Evolutionary conservation across 2,329 filamentous ascomycete genomes (phyloP), one percentile per base, ranked within the genome.

Genomic region (Fusarium pilosicola): DNA sequence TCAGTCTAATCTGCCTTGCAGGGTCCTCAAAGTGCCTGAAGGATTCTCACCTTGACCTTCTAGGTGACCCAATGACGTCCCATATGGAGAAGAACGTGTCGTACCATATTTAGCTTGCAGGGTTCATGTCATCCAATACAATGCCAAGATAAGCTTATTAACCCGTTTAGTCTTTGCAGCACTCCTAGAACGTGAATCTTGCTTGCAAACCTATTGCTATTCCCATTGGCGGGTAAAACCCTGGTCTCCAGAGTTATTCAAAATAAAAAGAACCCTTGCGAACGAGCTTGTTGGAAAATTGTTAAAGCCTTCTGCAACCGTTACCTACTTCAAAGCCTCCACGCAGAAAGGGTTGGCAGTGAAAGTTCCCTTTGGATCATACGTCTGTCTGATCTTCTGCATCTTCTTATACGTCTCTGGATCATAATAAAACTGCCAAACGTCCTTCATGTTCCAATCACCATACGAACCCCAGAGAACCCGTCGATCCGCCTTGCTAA

Each of bases 401-500:
- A 84, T 34, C 54, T 68, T 78, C 62, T 79, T 65, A 58, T 83
- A 83, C 70, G 81, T 82, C 6, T 60, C 72, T 13, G 67, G 67
- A 48, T 78, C 70, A 26, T 82, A 82, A 57, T 84, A 84, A 15
- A 58, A 54, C 38, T 73, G 62, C 81, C 82, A 82, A 20, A 80
- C 69, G 22, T 71, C 46, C 17, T 28, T 44, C 46, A 76, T 79
- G 14, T 82, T 73, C 69, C 76, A 83, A 22, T 80, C 77, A 1
- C 83, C 82, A 44, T 79, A 84, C 0, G 80, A 82, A 0, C 82
- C 82, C 83, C 81, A 85, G 14, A 83, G 77, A 17, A 84, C 65
- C 3, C 82, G 80, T 15, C 79, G 77, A 56, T 84, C 83, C 41
- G 79, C 65, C 64, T 81, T 81, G 63, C 81, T 83, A 56, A 82